Evolutionary conservation across 352 stramenopile species (phyloP), one percentile per base, ranked within the genome.

Genomic region (Phytophthora pistaciae): DNA sequence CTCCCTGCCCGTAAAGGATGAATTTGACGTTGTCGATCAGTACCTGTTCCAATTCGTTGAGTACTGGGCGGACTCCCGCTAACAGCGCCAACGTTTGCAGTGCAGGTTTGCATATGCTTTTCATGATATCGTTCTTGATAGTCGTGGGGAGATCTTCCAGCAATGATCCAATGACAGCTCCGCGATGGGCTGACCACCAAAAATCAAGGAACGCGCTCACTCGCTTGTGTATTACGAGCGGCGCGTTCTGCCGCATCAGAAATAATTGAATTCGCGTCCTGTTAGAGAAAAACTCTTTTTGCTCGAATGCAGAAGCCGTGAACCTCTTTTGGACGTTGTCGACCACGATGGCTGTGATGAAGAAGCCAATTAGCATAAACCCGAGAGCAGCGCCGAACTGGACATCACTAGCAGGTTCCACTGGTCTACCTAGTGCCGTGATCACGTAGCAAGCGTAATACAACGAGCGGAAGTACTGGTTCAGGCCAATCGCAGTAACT

Each of bases 321-420:
- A 94, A 91, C 20, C 83, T 71, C 62, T 94, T 94, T 65, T 94
- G 86, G 5, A 92, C 86, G 18, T 92, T 91, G 64, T 93, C 84
- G 3, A 93, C 84, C 18, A 90, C 84, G 21, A 90, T 82, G 5
- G 84, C 85, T 0, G 85, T 91, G 60, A 92, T 87, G 50, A 94
- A 85, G 56, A 94, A 92, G 0, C 84, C 86, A 25, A 82, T 91
- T 10, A 94, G 56, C 83, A 92, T 94, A 64, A 92, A 89, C 0
- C 84, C 16, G 9, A 91, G 66, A 13, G 84, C 86, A 5, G 82
- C 44, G 2, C 73, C 70, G 31, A 87, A 91, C 53, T 94, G 83
- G 1, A 52, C 67, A 23, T 91, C 73, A 9, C 72, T 91, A 0
- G 55, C 75, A 3, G 86, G 86, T 44, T 92, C 86, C 0, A 91